Evolutionary conservation across 768 basidiomycete species (phyloP).

Genomic region (Rhodotorula kratochvilovae): DNA sequence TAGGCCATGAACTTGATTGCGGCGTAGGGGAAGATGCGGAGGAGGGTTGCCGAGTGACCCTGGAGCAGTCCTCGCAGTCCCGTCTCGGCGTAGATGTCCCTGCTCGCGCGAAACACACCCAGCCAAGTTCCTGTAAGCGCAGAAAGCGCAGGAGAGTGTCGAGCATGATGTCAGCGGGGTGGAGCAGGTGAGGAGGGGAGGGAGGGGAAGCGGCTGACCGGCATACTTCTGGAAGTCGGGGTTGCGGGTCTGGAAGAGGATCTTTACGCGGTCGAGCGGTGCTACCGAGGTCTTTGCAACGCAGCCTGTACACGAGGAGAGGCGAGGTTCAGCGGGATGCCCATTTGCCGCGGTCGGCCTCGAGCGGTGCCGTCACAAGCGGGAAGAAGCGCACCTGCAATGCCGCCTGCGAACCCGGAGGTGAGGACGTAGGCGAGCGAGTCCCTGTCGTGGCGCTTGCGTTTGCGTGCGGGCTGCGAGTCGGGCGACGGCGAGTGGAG

Average conservation of each 20-base stretch:
- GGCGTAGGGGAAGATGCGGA: slow-evolving; percentile 94
- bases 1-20: slow-evolving; percentile 96
- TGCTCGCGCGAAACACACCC: slow-evolving; percentile 73
- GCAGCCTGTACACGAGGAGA: slow-evolving; percentile 22
- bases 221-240: slow-evolving; percentile 90
- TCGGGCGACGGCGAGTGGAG: not conserved
- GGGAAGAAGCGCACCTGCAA: slow-evolving; percentile 66
- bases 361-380: not conserved
- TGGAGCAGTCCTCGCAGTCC: slow-evolving; percentile 82
- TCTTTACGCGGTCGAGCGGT: slow-evolving; percentile 95
- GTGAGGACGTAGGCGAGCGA: slow-evolving; percentile 61
- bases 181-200: not conserved
- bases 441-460: not conserved
- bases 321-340: not conserved
- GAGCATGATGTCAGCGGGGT: not conserved
- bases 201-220: slow-evolving; percentile 54
- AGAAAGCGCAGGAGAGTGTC: not conserved
- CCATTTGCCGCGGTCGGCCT: slow-evolving; percentile 5
- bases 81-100: slow-evolving; percentile 54
- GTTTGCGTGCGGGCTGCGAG: not conserved
- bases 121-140: slow-evolving; percentile 71
- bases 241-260: slow-evolving; percentile 94
- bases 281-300: slow-evolving; percentile 53
- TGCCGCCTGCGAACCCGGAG: slow-evolving; percentile 84
- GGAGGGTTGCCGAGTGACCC: slow-evolving; percentile 90